Evolutionary conservation across 306 rosid species (phyloP), one percentile per base, ranked within the genome.

Genomic region (Vicia villosa): DNA sequence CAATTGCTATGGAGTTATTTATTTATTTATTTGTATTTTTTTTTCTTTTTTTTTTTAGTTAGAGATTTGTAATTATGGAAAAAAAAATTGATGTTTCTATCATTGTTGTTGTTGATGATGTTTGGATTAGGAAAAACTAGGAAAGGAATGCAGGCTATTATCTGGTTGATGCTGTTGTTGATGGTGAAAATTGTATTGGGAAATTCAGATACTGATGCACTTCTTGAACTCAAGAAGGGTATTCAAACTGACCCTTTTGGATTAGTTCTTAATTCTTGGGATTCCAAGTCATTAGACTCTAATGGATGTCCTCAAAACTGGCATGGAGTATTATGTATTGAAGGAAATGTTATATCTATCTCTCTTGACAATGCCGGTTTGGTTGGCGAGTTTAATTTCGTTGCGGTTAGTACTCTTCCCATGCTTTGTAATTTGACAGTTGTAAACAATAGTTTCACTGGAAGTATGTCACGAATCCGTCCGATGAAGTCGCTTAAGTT

Each of bases 241-340:
- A 73, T 90, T 83, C 72, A 68, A 63, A 64, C 66, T 36, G 96
- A 86, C 75, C 83, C 91, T 75, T 77, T 79, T 40, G 85, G 90
- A 67, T 66, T 81, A 75, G 64, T 86, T 43, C 70, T 87, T 64
- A 75, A 56, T 70, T 88, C 96, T 10, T 90, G 96, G 96, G 83
- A 84, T 76, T 83, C 87, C 2, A 79, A 67, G 73, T 84, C 91
- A 47, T 26, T 86, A 69, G 87, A 83, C 61, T 83, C 95, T n/a
- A 68, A 84, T 81, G 88, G 91, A 21, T 90, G 96, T 71, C 95
- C 96, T 50, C 76, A 28, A 68, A 81, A 83, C 69, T 90, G 96
- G 95, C 59, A 72, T 73, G 96, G 96, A 17, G 40, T 90, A 59
- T 19, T 60, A 10, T 90, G 95, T 67, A 79, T 43, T 54, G 61